Evolutionary conservation across 192 early-diverging fungal species (phyloP).

Genomic region (Geranomyces variabilis): DNA sequence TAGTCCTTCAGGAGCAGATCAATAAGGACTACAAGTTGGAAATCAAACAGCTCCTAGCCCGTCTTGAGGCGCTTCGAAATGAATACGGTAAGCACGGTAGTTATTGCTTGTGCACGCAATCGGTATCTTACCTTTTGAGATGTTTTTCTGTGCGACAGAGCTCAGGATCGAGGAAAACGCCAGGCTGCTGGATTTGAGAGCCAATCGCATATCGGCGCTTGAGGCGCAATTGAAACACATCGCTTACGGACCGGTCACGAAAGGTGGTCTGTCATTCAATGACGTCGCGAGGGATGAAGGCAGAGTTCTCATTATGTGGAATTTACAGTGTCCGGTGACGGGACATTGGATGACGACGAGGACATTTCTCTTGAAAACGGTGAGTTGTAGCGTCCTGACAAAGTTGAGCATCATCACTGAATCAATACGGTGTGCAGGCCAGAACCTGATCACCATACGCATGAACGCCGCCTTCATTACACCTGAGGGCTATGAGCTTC

Average conservation of each 20-base stretch:
- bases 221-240: constrained; percentile 57
- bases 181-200: constrained; percentile 51
- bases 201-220: constrained; percentile 54
- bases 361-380: constrained; percentile 51
- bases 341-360: constrained; percentile 37
- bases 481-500: constrained; percentile 34
- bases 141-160: constrained; percentile 38
- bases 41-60: constrained; percentile 47
- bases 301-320: too few species aligned
- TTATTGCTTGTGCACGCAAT: not conserved
- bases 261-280: not conserved
- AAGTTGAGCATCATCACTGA: not conserved
- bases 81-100: constrained; percentile 55
- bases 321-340: constrained; percentile 14
- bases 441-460: constrained; percentile 54
- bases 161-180: constrained; percentile 59
- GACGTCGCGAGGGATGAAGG: too few species aligned
- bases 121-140: not conserved
- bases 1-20: constrained; percentile 60
- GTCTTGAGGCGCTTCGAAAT: constrained; percentile 52
- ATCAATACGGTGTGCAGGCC: constrained; percentile 29
- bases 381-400: not conserved
- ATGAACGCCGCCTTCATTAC: constrained; percentile 49
- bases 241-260: constrained; percentile 17
- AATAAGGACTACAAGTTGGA: constrained; percentile 60